Evolutionary conservation across 768 basidiomycete genomes (phyloP), one percentile per base, ranked within the genome.

Genomic region (Trametes gibbosa): DNA sequence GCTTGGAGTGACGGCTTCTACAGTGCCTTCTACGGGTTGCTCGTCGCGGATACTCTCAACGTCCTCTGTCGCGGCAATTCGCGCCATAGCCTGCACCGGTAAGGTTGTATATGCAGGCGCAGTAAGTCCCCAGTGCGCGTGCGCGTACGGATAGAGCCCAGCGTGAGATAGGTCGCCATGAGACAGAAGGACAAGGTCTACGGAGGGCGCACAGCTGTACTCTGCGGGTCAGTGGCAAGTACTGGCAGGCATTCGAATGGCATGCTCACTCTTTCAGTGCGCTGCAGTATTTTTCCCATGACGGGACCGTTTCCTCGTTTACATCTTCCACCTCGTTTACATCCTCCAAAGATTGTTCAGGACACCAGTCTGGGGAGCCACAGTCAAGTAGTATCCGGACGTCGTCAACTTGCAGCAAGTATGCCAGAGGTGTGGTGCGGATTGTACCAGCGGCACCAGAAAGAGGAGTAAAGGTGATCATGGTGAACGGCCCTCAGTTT

Each of bases 401-500:
- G 73, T 95, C 94, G 78, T 98, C 97, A 54, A 98, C 83, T 68
- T 98, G 90, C 21, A 99, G 84, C 32, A 98, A 78, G 72, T 97
- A 96, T 8, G 87, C 83, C 42, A 93, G 76, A 2, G 92, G 90
- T 7, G 79, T 80, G 8, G 82, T 80, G 58, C 78, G 76, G 8
- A 81, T 75, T 1, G 86, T 84, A 63, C 84, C 83, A 51, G 92
- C 92, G 37, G 91, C 85, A 24, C 92, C 92, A 37, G 92, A 89
- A 45, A 98, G 77, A 1, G 96, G 91, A 9, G 90, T 95, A 72
- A 98, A 93, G 25, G 93, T 95, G 78, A 98, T 95, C 94, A 97
- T 96, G 17, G 29, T 21, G 19, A 37, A 1, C 9, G 2, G 24
- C 9, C 37, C n/a, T n/a, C 19, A 5, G 6, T 19, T 24, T 12